phyloP scores from a whole-genome alignment of 305 asterid species.

The Solanum hybrid region DNA sequence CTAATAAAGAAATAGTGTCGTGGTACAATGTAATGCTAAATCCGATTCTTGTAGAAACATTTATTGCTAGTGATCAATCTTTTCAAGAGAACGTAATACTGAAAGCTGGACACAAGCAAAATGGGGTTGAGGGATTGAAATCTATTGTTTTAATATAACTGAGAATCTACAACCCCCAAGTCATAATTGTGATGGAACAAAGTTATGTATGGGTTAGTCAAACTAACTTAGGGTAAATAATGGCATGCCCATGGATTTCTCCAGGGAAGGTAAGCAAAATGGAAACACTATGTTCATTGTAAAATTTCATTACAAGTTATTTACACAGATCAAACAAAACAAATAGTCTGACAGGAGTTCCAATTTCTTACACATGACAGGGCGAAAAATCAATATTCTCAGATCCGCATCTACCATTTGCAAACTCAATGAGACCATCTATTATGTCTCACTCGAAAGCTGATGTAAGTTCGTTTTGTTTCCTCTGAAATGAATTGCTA shows the following conservation, averaged over 20 bases:
- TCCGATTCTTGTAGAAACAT: not conserved
- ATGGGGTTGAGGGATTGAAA: not conserved
- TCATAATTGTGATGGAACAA: not conserved
- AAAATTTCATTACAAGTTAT: not conserved
- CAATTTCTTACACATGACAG: conserved; percentile 26
- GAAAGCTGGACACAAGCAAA: not conserved
- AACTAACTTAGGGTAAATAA: not conserved
- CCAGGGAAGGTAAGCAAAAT: not conserved
- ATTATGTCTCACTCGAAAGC: conserved; percentile 64
- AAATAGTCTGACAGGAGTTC: not conserved
- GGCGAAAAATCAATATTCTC: conserved; percentile 42
- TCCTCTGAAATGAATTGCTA: not conserved
- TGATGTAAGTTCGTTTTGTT: conserved; percentile 33
- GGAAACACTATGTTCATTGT: not conserved
- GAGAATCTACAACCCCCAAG: not conserved
- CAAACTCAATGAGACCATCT: conserved; percentile 47
- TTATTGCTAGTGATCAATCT: not conserved
- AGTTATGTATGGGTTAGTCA: conserved; percentile 2
- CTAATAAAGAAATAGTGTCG: not conserved
- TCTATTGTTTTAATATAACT: not conserved
- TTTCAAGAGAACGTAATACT: not conserved
- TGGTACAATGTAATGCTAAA: not conserved
- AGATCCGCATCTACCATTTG: conserved; percentile 60
- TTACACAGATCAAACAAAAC: not conserved
- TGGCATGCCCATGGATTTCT: not conserved